A percentile compares a stretch with the other conserved stretches of the same genome.
Evolutionary conservation across 208 protist species (phyloP).

Genomic region (Wallacemonas rigidus): DNA sequence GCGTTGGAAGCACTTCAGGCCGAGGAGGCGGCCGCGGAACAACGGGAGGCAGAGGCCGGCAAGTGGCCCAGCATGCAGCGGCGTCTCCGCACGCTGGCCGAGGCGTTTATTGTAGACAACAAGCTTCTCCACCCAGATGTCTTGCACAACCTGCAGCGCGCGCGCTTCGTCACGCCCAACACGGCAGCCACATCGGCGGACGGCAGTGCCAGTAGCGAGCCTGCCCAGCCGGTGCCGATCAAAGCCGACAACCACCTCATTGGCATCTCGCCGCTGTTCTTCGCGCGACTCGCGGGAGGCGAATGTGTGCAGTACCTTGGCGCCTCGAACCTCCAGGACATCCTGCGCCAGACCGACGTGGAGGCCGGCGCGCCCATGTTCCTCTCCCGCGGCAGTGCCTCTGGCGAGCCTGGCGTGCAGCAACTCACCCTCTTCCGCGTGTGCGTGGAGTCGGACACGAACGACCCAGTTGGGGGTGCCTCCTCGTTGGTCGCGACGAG

Average conservation of each 20-base stretch:
- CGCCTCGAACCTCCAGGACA: conserved; percentile 39
- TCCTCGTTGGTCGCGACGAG: not conserved
- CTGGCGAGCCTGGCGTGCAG: conserved; percentile 56
- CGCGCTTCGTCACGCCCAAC: not conserved
- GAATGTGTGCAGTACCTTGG: conserved; percentile 64
- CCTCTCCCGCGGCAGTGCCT: conserved; percentile 40
- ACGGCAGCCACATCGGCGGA: not conserved
- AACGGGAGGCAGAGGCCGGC: conserved; percentile 25
- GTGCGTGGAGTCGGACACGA: conserved; percentile 5
- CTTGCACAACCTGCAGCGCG: conserved; percentile 30
- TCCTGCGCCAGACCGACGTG: conserved; percentile 27
- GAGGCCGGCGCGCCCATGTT: conserved; percentile 37
- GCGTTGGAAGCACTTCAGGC: conserved; percentile 11
- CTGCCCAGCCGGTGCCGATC: not conserved
- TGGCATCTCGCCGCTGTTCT: conserved; percentile 49
- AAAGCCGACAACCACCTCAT: conserved; percentile 14
- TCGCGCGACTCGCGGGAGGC: conserved; percentile 59
- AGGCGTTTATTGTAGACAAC: conserved; percentile 68
- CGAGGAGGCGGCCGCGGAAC: conserved; percentile 28
- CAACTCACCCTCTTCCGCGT: conserved; percentile 58
- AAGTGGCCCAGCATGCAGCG: conserved; percentile 51
- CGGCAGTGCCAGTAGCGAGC: not conserved
- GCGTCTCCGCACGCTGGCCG: conserved; percentile 66
- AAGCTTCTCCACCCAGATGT: conserved; percentile 66
- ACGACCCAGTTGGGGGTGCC: conserved; percentile 1